These are phyloP conservation scores for Tagetes patula DNA, from an alignment of 129 eudicot species.

Conservation along the genomic window DNA sequence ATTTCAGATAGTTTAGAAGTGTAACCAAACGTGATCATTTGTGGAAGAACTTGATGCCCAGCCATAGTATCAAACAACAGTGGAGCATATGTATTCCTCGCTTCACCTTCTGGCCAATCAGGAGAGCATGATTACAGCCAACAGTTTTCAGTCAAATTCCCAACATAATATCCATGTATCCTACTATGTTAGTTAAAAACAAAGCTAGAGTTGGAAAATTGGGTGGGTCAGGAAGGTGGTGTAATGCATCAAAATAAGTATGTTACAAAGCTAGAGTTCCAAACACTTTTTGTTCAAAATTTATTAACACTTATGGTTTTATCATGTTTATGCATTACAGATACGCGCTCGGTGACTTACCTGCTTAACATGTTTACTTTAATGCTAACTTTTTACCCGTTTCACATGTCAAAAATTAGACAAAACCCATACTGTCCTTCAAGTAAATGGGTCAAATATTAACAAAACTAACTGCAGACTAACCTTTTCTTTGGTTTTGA, in stretches of 20 bases:
- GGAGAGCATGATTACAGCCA: constrained; percentile 9
- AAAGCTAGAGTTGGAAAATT: background rate
- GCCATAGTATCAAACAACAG: constrained; percentile 67
- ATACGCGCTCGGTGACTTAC: background rate
- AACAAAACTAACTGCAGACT: constrained; percentile 18
- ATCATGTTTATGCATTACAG: background rate
- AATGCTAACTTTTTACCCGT: background rate
- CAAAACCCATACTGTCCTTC: background rate
- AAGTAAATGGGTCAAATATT: constrained; percentile 4
- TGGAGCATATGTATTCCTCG: constrained; percentile 42
- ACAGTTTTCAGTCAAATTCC: constrained; percentile 6
- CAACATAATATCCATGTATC: constrained; percentile 1
- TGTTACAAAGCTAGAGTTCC: background rate
- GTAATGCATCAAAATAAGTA: background rate
- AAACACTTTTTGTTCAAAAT: background rate
- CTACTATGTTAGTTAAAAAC: background rate
- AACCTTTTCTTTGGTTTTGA: constrained; percentile 50
- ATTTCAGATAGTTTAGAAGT: constrained; percentile 67
- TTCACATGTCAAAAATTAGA: background rate
- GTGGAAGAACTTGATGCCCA: constrained; percentile 64
- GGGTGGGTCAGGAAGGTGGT: background rate
- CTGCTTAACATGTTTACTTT: background rate
- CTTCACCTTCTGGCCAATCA: constrained; percentile 42
- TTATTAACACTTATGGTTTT: background rate
- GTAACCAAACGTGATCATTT: constrained; percentile 49